Conservation (phyloP, 371 early-diverging fungal genomes). For the Batkoa obscura region DNA sequence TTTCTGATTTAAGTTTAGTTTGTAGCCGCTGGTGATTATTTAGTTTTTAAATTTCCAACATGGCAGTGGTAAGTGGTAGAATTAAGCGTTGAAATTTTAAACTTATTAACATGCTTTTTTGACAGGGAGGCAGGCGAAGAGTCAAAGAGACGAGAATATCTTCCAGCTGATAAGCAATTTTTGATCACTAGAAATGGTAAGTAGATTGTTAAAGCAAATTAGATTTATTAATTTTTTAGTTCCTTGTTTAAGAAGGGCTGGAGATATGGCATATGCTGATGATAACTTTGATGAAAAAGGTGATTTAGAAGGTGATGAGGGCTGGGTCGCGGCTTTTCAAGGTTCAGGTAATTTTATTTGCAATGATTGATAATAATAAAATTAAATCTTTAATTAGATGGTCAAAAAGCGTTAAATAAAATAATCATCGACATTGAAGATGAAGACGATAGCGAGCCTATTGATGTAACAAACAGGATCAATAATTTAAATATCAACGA, state of each 20-base stretch:
- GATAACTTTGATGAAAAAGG: slow-evolving; percentile 33
- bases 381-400: background rate
- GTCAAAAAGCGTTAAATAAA: slow-evolving; percentile 28
- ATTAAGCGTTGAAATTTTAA: background rate
- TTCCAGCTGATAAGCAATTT: slow-evolving; percentile 86
- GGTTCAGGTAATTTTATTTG: slow-evolving; percentile 8
- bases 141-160: slow-evolving; percentile 68
- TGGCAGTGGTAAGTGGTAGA: slow-evolving; percentile 65
- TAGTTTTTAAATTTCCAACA: slow-evolving; percentile 95
- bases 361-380: background rate
- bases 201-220: background rate
- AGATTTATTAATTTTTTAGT: slow-evolving; percentile 19
- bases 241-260: slow-evolving; percentile 79
- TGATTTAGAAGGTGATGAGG: slow-evolving; percentile 38
- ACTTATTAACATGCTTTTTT: slow-evolving; percentile 1
- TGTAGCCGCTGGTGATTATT: slow-evolving; percentile 89
- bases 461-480: slow-evolving; percentile 10
- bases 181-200: slow-evolving; percentile 81
- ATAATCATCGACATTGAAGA: slow-evolving; percentile 44
- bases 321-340: slow-evolving; percentile 74
- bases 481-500: slow-evolving; percentile 16
- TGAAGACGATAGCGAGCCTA: slow-evolving; percentile 25
- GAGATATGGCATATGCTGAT: slow-evolving; percentile 58
- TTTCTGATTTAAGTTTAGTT: slow-evolving; percentile 39
- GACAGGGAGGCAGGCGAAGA: slow-evolving; percentile 62